These are phyloP conservation scores for Venturia asperata DNA, from an alignment of 2,329 filamentous ascomycete species.

Conservation along the genomic window DNA sequence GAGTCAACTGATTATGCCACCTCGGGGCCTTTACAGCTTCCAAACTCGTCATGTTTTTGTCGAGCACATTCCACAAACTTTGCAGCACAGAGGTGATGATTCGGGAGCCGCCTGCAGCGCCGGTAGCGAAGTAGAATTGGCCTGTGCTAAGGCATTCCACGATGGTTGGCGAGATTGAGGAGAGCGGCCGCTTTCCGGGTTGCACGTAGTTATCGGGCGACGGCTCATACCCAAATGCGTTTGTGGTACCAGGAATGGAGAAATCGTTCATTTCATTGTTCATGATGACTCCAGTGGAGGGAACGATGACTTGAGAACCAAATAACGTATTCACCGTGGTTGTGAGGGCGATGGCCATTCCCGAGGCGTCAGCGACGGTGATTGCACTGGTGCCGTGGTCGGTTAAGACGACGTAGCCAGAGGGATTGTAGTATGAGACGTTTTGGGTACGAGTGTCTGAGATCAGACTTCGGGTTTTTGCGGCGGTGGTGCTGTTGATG, in stretches of 20 bases:
- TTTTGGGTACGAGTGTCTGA: conserved; percentile 64
- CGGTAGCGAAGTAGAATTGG: conserved; percentile 60
- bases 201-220: conserved; percentile 74
- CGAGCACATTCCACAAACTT: conserved; percentile 64
- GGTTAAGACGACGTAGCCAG: conserved; percentile 56
- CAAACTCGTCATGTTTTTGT: conserved; percentile 52
- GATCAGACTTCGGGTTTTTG: conserved; percentile 58
- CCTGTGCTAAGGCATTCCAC: conserved; percentile 56
- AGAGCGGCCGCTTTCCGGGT: conserved; percentile 73
- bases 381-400: conserved; percentile 70
- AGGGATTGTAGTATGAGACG: conserved; percentile 65
- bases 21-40: conserved; percentile 60
- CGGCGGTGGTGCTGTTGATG: conserved; percentile 54
- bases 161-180: conserved; percentile 74
- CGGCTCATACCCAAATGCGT: conserved; percentile 80
- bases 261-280: conserved; percentile 63
- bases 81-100: conserved; percentile 78
- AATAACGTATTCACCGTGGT: conserved; percentile 87
- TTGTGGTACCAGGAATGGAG: conserved; percentile 68
- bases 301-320: conserved; percentile 70
- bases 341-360: conserved; percentile 72
- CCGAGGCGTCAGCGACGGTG: conserved; percentile 62
- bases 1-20: conserved; percentile 76
- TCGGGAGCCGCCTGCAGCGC: conserved; percentile 71
- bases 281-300: conserved; percentile 78